Base-by-base conservation (phyloP, 2,329 filamentous ascomycete genomes). In the Nemania abortiva region DNA sequence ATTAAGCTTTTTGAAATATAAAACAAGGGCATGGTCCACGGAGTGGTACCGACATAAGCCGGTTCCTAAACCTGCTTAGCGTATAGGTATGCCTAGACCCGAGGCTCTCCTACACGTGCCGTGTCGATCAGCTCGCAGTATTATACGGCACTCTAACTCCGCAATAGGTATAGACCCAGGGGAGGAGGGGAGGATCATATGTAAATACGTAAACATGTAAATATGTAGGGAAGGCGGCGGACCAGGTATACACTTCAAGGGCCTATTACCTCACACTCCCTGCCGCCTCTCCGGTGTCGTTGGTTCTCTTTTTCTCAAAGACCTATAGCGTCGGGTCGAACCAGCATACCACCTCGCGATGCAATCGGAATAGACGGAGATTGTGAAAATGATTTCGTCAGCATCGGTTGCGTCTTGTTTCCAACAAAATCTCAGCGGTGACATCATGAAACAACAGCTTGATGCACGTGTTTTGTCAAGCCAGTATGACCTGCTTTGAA, bases 1-100 rank as follows among this genome's bases (percentile, higher is more conserved):
- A 64, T 64, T 64, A 64, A 64, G 61, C 61, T 64, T 64, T 64
- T 57, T 27, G 47, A 50, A 49, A 63, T 55, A 24, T 47, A 11
- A 56, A 58, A 39, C 61, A 20, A 45, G 53, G 53, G 13, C 22
- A 34, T 27, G 50, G 50, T 31, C 53, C 20, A 54, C 49, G 37
- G 24, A 42, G 39, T 47, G 18, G 18, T 53, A 39, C 59, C 59
- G 24, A 45, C 59, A 54, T 47, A 54, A 62, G 34, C 50, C 24
- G 31, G 24, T 29, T 42, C 34, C 53, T 55, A 37, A 56, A 29
- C 24, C 29, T 10, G 54, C 37, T n/a, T 49, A 37, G 60, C 27
- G 60, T 3, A 37, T 54, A 56, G 60, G 27, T 20, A 27, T 4
- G 29, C 18, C 42, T 52, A n/a, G 57, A 50, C 27, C 29, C n/a